phyloP scores from a whole-genome alignment of 176 grass and related monocot species.

The Aegilops longissima region DNA sequence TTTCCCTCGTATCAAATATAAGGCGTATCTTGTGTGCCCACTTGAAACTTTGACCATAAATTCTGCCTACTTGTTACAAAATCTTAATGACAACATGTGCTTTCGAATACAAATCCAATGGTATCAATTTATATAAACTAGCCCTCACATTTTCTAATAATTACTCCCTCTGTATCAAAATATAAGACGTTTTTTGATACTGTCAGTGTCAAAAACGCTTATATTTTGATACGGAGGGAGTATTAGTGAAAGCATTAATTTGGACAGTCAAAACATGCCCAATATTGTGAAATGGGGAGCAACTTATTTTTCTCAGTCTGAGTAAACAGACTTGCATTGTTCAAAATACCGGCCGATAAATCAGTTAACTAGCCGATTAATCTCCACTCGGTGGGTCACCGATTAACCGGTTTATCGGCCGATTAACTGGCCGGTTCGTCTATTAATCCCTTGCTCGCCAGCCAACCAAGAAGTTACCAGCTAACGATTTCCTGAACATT shows the following conservation, averaged over 20 bases:
- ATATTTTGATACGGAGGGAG: no score
- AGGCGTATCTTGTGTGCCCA: neutral
- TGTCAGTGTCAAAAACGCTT: no score
- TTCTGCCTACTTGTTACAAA: neutral
- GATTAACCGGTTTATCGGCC: neutral
- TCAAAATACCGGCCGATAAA: neutral
- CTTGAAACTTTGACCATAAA: neutral
- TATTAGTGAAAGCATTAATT: neutral
- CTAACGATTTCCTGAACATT: neutral
- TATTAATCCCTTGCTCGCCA: neutral
- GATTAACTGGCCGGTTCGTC: neutral
- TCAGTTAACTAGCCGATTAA: neutral
- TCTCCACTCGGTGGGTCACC: neutral
- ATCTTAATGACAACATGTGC: neutral
- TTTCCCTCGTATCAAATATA: neutral
- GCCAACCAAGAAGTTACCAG: neutral
- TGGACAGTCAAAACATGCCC: neutral
- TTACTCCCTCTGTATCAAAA: neutral
- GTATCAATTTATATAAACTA: neutral
- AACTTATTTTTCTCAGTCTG: constrained; percentile 1
- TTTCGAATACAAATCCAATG: neutral
- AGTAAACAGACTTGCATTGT: neutral
- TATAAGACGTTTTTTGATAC: no score
- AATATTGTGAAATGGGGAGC: neutral
- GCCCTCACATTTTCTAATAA: neutral